Conservation (phyloP, 805 yeast genomes). For the Candida fluviatilis region DNA sequence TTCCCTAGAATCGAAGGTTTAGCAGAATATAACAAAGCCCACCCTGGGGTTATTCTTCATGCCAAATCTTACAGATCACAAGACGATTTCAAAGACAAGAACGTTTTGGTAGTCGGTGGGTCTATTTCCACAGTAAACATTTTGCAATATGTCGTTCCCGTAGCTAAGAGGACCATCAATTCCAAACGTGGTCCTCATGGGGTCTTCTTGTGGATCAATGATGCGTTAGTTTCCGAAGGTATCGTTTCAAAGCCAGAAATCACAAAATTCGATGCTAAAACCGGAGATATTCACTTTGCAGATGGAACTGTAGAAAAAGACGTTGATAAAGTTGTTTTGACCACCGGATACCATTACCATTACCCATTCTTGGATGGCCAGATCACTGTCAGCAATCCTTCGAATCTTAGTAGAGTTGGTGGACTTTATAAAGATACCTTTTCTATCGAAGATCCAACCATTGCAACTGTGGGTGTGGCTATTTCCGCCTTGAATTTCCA, state of each 20-base stretch:
- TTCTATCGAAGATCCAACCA: slow-evolving; percentile 38
- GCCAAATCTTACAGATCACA: slow-evolving; percentile 53
- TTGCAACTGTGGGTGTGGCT: slow-evolving; percentile 38
- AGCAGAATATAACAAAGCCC: slow-evolving; percentile 37
- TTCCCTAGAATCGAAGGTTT: slow-evolving; percentile 57
- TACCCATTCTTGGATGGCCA: slow-evolving; percentile 36
- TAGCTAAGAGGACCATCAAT: slow-evolving; percentile 22
- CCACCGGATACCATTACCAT: slow-evolving; percentile 50
- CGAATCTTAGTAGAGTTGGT: slow-evolving; percentile 27
- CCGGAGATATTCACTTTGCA: slow-evolving; percentile 20
- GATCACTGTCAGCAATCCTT: slow-evolving; percentile 19
- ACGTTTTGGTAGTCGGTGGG: slow-evolving; percentile 42
- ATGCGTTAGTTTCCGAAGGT: slow-evolving; percentile 33
- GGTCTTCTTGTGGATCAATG: slow-evolving; percentile 32
- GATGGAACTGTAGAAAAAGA: slow-evolving; percentile 22
- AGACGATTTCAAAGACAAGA: slow-evolving; percentile 36
- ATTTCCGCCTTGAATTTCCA: slow-evolving; percentile 44
- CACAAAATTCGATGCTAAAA: slow-evolving; percentile 15
- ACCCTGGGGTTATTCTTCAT: slow-evolving; percentile 51
- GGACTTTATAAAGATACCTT: slow-evolving; percentile 38
- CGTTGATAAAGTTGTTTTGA: slow-evolving; percentile 40
- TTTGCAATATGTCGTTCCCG: slow-evolving; percentile 35
- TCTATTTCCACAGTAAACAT: slow-evolving; percentile 40
- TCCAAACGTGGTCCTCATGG: slow-evolving; percentile 24
- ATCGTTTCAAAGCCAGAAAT: slow-evolving; percentile 26